Base-by-base conservation (phyloP, 352 stramenopile genomes). In the Pythium periplocum region DNA sequence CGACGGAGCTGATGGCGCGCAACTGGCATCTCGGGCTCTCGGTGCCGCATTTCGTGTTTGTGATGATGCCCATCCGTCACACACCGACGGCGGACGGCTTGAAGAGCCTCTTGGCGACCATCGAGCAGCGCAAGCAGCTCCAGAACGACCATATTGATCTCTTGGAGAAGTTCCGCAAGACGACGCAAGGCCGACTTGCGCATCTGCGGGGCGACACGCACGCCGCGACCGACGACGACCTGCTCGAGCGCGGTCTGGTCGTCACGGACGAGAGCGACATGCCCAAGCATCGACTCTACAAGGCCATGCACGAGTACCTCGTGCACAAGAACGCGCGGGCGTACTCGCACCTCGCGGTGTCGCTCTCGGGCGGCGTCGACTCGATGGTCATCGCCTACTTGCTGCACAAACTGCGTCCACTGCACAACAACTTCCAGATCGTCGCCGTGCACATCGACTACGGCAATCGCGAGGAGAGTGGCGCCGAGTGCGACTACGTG, bases 381-480 rank as follows among this genome's bases (percentile, higher is more conserved):
- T 98, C 91, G 49, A 99, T 99, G 96, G 96, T 98, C 12, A 90
- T 99, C 57, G 90, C 90, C 41, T 87, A 94, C 57, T 71, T 97
- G 53, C 80, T 99, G 37, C 75, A 91, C 50, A 83, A 92, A 45
- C 71, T 99, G 33, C 75, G 75, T 2, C 50, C 61, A 0, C 62
- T 69, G 30, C 75, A 90, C 54, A 71, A 73, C 61, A 64, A 72
- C 17, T 90, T 75, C 49, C 51, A 39, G 34, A 74, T 98, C 51
- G 73, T 96, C 45, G 93, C 89, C 3, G 86, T 98, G 49, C 96
- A 99, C 77, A 90, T 99, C 62, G 92, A 99, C 69, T 99, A 99
- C 71, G 93, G 80, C 11, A 99, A 99, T 70, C 87, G 96, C 12
- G 71, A 83, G 9, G 96, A 99, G 64, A 97, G 90, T 53, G 59